Percentiles rank a stretch among this genome's conserved stretches.
Evolutionary conservation across 345 rosid species (phyloP).

Genomic region (Leavenworthia alabamica): DNA sequence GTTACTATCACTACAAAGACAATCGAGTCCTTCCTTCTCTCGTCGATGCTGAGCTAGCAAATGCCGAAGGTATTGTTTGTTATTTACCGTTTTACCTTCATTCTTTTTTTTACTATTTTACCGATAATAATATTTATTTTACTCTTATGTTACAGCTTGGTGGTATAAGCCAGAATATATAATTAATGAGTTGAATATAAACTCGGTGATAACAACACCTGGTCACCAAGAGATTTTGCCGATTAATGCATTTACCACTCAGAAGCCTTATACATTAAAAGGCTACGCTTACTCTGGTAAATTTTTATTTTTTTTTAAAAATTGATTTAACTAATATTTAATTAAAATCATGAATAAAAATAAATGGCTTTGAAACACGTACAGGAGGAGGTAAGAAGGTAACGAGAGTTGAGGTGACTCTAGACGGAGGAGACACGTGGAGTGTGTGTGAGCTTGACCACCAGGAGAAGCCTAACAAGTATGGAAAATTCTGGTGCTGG

Average conservation of each 20-base stretch:
- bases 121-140: background rate
- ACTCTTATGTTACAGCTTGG: constrained; percentile 48
- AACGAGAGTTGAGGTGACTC: constrained; percentile 84
- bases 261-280: constrained; percentile 62
- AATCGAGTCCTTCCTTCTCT: constrained; percentile 82
- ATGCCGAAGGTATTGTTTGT: constrained; percentile 54
- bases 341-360: background rate
- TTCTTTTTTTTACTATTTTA: background rate
- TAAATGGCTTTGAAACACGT: background rate
- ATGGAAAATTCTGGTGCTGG: constrained; percentile 90
- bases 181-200: constrained; percentile 81
- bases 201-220: constrained; percentile 90
- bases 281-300: constrained; percentile 92
- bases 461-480: constrained; percentile 64
- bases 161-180: constrained; percentile 86
- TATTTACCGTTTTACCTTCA: background rate
- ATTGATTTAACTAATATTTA: background rate
- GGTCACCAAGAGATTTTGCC: constrained; percentile 74
- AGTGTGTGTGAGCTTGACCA: constrained; percentile 66
- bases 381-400: constrained; percentile 95
- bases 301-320: background rate
- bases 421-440: constrained; percentile 97
- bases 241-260: constrained; percentile 76
- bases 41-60: constrained; percentile 82
- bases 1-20: constrained; percentile 69